These are phyloP conservation scores for Neopestalotiopsis clavispora DNA, from an alignment of 2,329 filamentous ascomycete genomes.

Conservation along the genomic window DNA sequence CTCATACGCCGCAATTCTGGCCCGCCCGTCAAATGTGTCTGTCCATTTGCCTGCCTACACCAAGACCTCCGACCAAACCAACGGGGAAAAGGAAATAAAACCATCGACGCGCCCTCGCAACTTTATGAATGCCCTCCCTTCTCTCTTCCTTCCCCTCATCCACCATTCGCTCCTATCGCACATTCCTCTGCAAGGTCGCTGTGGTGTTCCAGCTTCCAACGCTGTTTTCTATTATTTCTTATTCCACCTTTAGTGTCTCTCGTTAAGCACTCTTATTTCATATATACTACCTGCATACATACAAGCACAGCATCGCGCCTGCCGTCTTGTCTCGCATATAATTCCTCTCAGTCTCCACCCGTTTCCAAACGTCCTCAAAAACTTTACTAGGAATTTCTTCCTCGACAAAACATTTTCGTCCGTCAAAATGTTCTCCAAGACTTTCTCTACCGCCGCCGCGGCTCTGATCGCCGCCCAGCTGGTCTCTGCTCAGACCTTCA, in stretches of 20 bases:
- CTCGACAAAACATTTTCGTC: not conserved
- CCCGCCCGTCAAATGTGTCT: too few species aligned
- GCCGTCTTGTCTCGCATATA: not conserved
- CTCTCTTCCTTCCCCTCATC: not conserved
- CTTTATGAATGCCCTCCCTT: not conserved
- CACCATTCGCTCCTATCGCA: conserved; percentile 15
- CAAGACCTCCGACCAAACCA: not conserved
- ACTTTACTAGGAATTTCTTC: not conserved
- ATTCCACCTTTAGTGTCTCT: conserved; percentile 10
- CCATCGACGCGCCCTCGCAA: not conserved
- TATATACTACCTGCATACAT: not conserved
- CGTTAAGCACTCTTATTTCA: conserved; percentile 14
- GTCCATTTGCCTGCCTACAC: too few species aligned
- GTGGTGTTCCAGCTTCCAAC: not conserved
- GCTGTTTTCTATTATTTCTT: conserved; percentile 2
- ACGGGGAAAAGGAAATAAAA: conserved; percentile 2
- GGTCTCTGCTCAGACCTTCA: conserved; percentile 61
- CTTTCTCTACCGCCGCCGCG: conserved; percentile 50
- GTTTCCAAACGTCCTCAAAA: not conserved
- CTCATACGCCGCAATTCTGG: not conserved
- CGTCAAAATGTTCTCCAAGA: conserved; percentile 49
- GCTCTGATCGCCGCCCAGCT: conserved; percentile 54
- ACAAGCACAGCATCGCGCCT: conserved; percentile 2
- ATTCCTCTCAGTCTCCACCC: not conserved
- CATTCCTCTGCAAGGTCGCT: not conserved